These are phyloP conservation scores for Pythium phragmitis DNA, from an alignment of 352 stramenopile genomes.

Conservation along the genomic window DNA sequence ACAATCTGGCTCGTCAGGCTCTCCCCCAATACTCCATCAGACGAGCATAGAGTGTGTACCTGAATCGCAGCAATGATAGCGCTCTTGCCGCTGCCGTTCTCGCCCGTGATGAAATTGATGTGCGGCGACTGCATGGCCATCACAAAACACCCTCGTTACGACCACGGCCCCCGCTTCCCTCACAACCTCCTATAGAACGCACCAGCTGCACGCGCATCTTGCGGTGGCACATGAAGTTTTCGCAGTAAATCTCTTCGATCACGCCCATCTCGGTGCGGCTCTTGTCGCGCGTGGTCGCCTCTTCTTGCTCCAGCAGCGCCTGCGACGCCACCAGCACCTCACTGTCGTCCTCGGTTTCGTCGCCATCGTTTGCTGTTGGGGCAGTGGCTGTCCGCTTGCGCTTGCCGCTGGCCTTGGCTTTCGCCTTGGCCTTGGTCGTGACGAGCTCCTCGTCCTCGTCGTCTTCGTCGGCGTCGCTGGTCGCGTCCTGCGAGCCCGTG, in stretches of 20 bases:
- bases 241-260: slow-evolving; percentile 94
- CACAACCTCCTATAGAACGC: background rate
- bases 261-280: slow-evolving; percentile 89
- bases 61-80: slow-evolving; percentile 97
- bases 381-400: slow-evolving; percentile 16
- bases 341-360: slow-evolving; percentile 23
- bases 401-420: slow-evolving; percentile 10
- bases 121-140: slow-evolving; percentile 42
- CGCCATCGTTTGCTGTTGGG: background rate
- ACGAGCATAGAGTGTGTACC: slow-evolving; percentile 37
- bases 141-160: slow-evolving; percentile 5
- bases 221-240: slow-evolving; percentile 99
- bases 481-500: slow-evolving; percentile 27
- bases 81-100: slow-evolving; percentile 95
- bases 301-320: slow-evolving; percentile 9
- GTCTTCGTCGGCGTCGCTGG: slow-evolving; percentile 23
- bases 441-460: slow-evolving; percentile 13
- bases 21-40: too few species aligned
- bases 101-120: slow-evolving; percentile 91
- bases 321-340: slow-evolving; percentile 14
- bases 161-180: background rate
- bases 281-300: slow-evolving; percentile 23
- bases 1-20: slow-evolving; percentile 20
- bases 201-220: slow-evolving; percentile 88
- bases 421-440: background rate